Evolutionary conservation across 805 yeast genomes (phyloP).

Genomic region (Vanderwaltozyma tropicalis): DNA sequence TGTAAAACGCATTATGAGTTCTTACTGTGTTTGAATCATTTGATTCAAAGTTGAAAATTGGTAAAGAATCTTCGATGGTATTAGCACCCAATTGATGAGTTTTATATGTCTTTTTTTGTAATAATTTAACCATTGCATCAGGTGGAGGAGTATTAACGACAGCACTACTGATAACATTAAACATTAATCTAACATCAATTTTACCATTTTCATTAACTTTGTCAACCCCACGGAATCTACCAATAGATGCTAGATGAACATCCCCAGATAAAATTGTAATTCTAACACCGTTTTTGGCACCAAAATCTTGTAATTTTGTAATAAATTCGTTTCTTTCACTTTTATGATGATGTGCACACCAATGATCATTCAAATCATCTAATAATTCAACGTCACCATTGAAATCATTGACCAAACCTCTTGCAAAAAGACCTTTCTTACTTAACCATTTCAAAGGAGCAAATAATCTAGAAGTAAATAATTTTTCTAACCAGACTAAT

Average conservation of each 20-base stretch:
- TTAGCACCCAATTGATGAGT: constrained; percentile 54
- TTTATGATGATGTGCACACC: constrained; percentile 89
- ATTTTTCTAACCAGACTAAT: constrained; percentile 77
- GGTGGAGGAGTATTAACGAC: constrained; percentile 93
- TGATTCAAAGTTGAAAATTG: constrained; percentile 52
- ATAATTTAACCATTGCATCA: constrained; percentile 63
- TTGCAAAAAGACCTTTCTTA: constrained; percentile 48
- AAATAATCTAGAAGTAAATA: constrained; percentile 53
- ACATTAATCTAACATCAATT: constrained; percentile 62
- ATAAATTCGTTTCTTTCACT: constrained; percentile 68
- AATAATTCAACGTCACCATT: constrained; percentile 86
- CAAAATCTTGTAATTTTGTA: constrained; percentile 51
- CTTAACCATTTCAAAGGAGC: constrained; percentile 55
- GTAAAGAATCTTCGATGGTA: constrained; percentile 76
- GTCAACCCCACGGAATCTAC: constrained; percentile 55
- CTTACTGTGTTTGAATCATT: constrained; percentile 38
- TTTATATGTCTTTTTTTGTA: constrained; percentile 51
- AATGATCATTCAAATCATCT: constrained; percentile 91
- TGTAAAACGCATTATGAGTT: constrained; percentile 37
- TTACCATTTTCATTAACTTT: constrained; percentile 40
- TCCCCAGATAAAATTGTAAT: constrained; percentile 86
- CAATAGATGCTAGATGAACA: constrained; percentile 81
- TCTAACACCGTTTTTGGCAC: constrained; percentile 53
- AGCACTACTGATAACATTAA: constrained; percentile 83
- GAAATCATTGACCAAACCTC: constrained; percentile 78